Conservation (phyloP, 179 eudicot genomes). For the Monotropa hypopitys region DNA sequence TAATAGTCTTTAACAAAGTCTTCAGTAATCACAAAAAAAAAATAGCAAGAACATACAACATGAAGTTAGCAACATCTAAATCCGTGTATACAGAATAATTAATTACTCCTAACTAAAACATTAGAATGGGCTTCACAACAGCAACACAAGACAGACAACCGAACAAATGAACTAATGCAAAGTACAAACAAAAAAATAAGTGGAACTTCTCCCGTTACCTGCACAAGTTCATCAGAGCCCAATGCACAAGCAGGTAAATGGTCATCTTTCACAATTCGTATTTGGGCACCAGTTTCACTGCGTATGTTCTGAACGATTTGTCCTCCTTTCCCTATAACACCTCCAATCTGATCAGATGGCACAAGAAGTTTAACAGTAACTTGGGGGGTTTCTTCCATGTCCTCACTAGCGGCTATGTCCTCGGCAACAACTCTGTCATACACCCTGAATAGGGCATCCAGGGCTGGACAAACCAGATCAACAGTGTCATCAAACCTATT, state of each 20-base stretch:
- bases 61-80: background rate
- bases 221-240: conserved; percentile 83
- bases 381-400: conserved; percentile 41
- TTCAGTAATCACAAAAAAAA: background rate
- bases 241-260: conserved; percentile 89
- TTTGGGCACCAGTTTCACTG: conserved; percentile 81
- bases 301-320: conserved; percentile 77
- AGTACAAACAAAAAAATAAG: background rate
- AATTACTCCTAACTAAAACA: background rate
- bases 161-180: background rate
- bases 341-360: conserved; percentile 91
- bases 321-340: conserved; percentile 95
- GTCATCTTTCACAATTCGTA: conserved; percentile 78
- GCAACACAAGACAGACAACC: background rate
- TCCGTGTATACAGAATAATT: background rate
- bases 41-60: background rate
- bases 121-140: background rate
- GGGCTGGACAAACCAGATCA: conserved; percentile 59
- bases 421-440: conserved; percentile 82
- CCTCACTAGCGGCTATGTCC: conserved; percentile 44
- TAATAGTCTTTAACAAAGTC: background rate
- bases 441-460: conserved; percentile 81
- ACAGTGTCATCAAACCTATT: conserved; percentile 55
- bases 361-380: conserved; percentile 71
- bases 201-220: conserved; percentile 32